Evolutionary conservation across 768 basidiomycete genomes (phyloP).

Genomic region (Lentinula raphanica): DNA sequence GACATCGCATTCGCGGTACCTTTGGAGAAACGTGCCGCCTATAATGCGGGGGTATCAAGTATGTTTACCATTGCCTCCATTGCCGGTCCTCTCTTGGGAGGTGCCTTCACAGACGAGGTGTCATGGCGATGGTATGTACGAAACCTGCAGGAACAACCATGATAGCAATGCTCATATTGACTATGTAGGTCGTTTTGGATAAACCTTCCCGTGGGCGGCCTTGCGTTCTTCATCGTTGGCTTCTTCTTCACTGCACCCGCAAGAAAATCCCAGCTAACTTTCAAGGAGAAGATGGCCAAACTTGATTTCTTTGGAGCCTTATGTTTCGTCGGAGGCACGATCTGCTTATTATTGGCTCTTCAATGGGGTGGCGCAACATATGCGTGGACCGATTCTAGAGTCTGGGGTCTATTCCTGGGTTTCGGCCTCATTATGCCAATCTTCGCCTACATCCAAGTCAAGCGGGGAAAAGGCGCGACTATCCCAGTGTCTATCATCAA

Average conservation of each 20-base stretch:
- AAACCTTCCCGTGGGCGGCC: slow-evolving; percentile 16
- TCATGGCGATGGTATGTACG: slow-evolving; percentile 4
- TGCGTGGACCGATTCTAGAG: slow-evolving; percentile 26
- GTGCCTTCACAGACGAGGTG: slow-evolving; percentile 22
- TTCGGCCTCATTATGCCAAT: not conserved
- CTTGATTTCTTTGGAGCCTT: slow-evolving; percentile 7
- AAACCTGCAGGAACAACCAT: not conserved
- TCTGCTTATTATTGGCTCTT: slow-evolving; percentile 33
- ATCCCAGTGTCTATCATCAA: slow-evolving; percentile 9
- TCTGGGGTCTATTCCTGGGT: slow-evolving; percentile 12
- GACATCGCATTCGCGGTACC: slow-evolving; percentile 8
- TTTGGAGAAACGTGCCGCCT: slow-evolving; percentile 21
- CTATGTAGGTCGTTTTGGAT: slow-evolving; percentile 8
- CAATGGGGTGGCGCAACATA: slow-evolving; percentile 41
- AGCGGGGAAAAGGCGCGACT: slow-evolving; percentile 4
- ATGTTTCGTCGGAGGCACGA: slow-evolving; percentile 15
- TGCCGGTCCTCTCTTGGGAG: slow-evolving; percentile 22
- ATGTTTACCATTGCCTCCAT: slow-evolving; percentile 15
- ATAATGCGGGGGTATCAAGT: slow-evolving; percentile 32
- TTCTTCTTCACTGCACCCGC: slow-evolving; percentile 8
- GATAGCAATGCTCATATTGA: not conserved
- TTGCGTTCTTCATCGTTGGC: slow-evolving; percentile 11
- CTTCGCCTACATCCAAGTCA: slow-evolving; percentile 7
- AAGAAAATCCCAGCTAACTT: not conserved
- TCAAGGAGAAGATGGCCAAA: slow-evolving; percentile 4